These are phyloP conservation scores for Komagataella mondaviorum DNA, from an alignment of 805 yeast genomes.

Conservation along the genomic window DNA sequence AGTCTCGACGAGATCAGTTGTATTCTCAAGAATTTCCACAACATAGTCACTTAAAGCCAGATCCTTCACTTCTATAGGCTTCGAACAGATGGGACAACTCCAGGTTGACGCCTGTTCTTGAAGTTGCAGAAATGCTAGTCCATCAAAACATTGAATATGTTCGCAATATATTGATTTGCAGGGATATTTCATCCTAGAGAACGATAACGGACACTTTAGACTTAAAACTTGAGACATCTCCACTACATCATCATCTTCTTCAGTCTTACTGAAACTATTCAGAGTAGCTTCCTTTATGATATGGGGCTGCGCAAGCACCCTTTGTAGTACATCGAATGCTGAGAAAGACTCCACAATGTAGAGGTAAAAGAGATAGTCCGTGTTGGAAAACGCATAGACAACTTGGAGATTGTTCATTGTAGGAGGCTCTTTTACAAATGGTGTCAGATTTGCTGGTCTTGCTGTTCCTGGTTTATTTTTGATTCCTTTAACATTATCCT, in stretches of 20 bases:
- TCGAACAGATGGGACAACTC: constrained; percentile 78
- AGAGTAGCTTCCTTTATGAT: constrained; percentile 39
- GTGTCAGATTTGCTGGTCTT: constrained; percentile 69
- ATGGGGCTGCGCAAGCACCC: constrained; percentile 31
- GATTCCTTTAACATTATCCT: constrained; percentile 55
- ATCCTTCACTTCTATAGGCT: constrained; percentile 34
- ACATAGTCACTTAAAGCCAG: constrained; percentile 69
- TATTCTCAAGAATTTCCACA: constrained; percentile 38
- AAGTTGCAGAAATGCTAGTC: constrained; percentile 52
- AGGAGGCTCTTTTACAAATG: constrained; percentile 19
- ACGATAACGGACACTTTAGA: constrained; percentile 70
- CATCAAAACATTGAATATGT: constrained; percentile 87
- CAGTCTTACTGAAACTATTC: constrained; percentile 17
- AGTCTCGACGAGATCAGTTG: constrained; percentile 43
- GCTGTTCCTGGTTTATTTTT: constrained; percentile 71
- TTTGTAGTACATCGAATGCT: constrained; percentile 25
- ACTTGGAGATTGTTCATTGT: constrained; percentile 31
- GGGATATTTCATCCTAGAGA: constrained; percentile 57
- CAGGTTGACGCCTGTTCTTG: constrained; percentile 77
- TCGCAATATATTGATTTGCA: constrained; percentile 56
- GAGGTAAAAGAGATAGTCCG: constrained; percentile 35
- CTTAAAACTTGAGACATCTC: constrained; percentile 55
- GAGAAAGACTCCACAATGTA: constrained; percentile 41
- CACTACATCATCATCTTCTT: constrained; percentile 55
- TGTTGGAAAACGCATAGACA: constrained; percentile 43